Evolutionary conservation across 305 asterid species (phyloP), one percentile per base, ranked within the genome.

Genomic region (Fraxinus baroniana): DNA sequence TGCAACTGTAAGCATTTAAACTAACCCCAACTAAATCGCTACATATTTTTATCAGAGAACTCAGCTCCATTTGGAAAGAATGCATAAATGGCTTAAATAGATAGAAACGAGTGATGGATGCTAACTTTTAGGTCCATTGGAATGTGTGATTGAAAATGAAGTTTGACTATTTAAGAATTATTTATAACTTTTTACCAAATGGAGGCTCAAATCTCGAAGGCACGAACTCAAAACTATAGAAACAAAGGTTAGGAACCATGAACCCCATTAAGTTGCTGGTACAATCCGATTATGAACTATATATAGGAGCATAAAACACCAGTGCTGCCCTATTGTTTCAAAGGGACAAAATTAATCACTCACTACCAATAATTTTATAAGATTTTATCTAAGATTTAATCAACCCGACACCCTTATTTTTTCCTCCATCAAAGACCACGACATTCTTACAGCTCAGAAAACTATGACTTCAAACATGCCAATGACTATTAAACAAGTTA

Each of bases 1-100:
- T n/a, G 18, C 37, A 68, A 28, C 73, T 20, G 41, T 0, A 64
- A 57, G 73, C 78, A 37, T 33, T 44, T 33, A 62, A 46, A 75
- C 36, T 76, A 49, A 26, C 9, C 72, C 64, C 77, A 78, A 60
- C 86, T 73, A 81, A 79, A 64, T 12, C 20, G 22, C 66, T 78
- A 74, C 64, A 6, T 7, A 20, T 72, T 66, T 81, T 71, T 39
- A 55, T 46, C 41, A 80, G 39, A 60, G 33, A 75, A 76, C 55
- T 46, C 62, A 1, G 60, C 60, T 49, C 20, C 20, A 49, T 49
- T 49, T 49, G 64, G 64, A 52, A 52, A 49, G 20, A 49, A 15
- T 49, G 60, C 4, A 49, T 15, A 49, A 49, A 52, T 52, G 22
- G 24, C n/a, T n/a, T 52, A 52, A 52, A n/a, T 52, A 17, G 8